Conservation (phyloP, 169 alveolate species). For the Eimeria praecox region DNA sequence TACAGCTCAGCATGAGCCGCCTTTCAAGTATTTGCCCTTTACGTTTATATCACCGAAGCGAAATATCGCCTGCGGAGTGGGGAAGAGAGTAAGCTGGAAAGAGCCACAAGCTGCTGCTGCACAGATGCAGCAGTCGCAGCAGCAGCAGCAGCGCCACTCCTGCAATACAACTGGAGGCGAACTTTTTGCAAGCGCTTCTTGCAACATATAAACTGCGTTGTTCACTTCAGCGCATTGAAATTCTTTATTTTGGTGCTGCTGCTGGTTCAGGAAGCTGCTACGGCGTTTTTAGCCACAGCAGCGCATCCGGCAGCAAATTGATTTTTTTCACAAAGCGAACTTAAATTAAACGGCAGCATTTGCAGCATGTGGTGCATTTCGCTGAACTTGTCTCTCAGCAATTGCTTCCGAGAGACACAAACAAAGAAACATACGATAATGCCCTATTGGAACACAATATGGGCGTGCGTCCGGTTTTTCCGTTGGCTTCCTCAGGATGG, state of each 20-base stretch:
- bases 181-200: not conserved
- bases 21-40: slow-evolving; percentile 40
- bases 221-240: not conserved
- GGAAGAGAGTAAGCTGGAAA: not conserved
- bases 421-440: not conserved
- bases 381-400: not conserved
- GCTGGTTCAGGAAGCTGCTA: not conserved
- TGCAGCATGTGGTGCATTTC: not conserved
- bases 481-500: not conserved
- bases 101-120: not conserved
- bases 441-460: not conserved
- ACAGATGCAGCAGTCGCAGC: not conserved
- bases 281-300: not conserved
- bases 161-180: not conserved
- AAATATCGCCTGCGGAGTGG: slow-evolving; percentile 21
- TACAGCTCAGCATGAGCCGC: not conserved
- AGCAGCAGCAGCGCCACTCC: slow-evolving; percentile 20
- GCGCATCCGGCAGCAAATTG: not conserved
- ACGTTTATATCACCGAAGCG: slow-evolving; percentile 24
- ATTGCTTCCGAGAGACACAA: not conserved
- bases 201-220: not conserved
- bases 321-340: not conserved
- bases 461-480: not conserved
- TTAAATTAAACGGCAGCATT: not conserved
- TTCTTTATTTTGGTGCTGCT: not conserved